Base-by-base conservation (phyloP, 306 rosid genomes). In the Sophora flavescens region DNA sequence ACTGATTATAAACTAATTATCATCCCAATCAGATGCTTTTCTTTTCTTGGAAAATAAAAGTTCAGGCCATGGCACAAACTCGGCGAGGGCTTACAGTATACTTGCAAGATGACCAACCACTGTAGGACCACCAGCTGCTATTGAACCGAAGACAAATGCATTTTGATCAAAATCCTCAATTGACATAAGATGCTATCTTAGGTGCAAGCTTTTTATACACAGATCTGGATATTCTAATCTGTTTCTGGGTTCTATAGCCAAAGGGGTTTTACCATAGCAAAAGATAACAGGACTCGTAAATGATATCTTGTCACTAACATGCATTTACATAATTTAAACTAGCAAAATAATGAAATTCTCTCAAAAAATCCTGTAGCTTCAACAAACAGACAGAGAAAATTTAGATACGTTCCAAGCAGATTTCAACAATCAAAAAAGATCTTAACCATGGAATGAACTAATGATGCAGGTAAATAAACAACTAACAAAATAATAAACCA, bases 311-410 rank as follows among this genome's bases (percentile, higher is more conserved):
- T 22, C 75, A n/a, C 30, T 44, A 13, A 41, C 52, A 60, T 48
- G 56, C 28, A 54, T 41, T 8, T 6, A 48, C 39, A 72, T 62
- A 63, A 39, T 66, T 47, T 12, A 33, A 47, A 16, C 18, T 6
- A 74, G 64, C 68, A 41, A 79, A 65, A 57, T 33, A 64, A 22
- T 26, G 32, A 51, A 67, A 39, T 33, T 47, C 51, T 44, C 42
- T 45, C 36, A 6, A 4, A 44, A 14, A 65, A 30, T 64, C 9
- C 5, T 47, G 38, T 47, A 64, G 22, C 6, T 35, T 36, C 10
- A 39, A 56, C n/a, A 35, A 56, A 33, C 8, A 6, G 75, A 45
- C 56, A 3, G 38, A 65, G 26, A 48, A 6, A 48, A 38, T 16
- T 6, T 61, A 51, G 14, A 18, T 41, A 54, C 3, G 13, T 18